Base-by-base conservation (phyloP, 2,329 filamentous ascomycete genomes). In the Aureobasidium sp. region DNA sequence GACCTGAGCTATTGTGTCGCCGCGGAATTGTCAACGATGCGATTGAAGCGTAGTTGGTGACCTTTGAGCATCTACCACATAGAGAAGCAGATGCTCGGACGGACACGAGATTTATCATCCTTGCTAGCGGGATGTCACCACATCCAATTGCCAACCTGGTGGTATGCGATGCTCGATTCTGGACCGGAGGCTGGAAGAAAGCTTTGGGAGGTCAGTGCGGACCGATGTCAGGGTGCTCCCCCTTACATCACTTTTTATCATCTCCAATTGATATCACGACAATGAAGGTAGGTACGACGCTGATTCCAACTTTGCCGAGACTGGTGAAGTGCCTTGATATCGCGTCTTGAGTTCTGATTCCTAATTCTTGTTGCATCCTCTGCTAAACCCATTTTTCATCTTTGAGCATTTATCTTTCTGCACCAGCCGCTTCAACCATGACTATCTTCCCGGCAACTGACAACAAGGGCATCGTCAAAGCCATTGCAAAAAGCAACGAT, bases 401-500 rank as follows among this genome's bases (percentile, higher is more conserved):
- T 29, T 41, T 55, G 25, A 11, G 5, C 15, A 2, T 11, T 12
- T 31, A 42, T 55, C 9, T 3, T 29, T 9, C 15, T 31, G 2
- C 8, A 29, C 6, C 15, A 55, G 15, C 47, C n/a, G 22, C 25
- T 5, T 2, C 36, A 20, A 20, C 9, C 55, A 58, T 58, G 55
- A 58, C 42, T n/a, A 58, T 58, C 31, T 58, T 58, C 14, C 55
- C 55, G 12, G 42, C 29, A 17, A 47, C 41, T 20, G 55, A 58
- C 22, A 39, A 58, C 20, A 12, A 39, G 12, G 25, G 34, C 22
- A 51, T 51, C 34, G 42, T n/a, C 2, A 61, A 71, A 66, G 67
- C 70, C 65, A 68, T 64, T 67, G 69, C 63, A 63, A 79, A 78
- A 70, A 75, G 71, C 70, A 72, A 77, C 65, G 74, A 77, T 70